A percentile compares a stretch with the other conserved stretches of the same genome.
These are phyloP conservation scores for Pseudogymnoascus sp. DNA, from an alignment of 2,329 filamentous ascomycete species.

Conservation along the genomic window DNA sequence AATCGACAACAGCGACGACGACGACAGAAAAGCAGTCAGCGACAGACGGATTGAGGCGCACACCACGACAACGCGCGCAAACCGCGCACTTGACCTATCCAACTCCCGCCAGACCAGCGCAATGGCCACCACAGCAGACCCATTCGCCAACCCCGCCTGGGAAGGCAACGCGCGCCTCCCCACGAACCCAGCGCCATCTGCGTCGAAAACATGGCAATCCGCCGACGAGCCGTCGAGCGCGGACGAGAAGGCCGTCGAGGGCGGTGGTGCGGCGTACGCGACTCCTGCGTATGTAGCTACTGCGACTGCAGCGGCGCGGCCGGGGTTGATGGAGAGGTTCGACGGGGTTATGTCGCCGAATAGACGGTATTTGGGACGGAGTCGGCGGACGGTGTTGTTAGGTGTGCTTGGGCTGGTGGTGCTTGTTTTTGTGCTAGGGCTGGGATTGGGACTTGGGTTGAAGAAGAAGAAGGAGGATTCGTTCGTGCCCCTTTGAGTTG, in stretches of 20 bases:
- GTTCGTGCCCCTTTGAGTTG: not conserved
- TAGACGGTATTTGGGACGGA: conserved; percentile 14
- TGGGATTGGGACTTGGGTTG: conserved; percentile 18
- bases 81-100: not conserved
- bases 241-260: not conserved
- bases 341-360: conserved; percentile 6
- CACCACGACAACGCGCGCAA: not conserved
- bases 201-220: not conserved
- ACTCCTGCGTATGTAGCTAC: not conserved
- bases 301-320: not conserved
- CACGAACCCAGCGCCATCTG: not conserved
- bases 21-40: not conserved
- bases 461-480: conserved; percentile 5
- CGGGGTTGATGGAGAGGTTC: not conserved
- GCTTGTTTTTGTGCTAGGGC: conserved; percentile 12
- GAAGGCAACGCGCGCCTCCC: not conserved
- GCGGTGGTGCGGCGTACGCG: not conserved
- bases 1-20: not conserved
- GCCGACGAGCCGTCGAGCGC: not conserved
- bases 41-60: not conserved
- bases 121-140: not conserved
- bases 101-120: not conserved
- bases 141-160: conserved; percentile 1
- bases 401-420: conserved; percentile 14
- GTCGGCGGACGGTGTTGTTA: conserved; percentile 12